Evolutionary conservation across 2,329 filamentous ascomycete genomes (phyloP), one percentile per base, ranked within the genome.

Genomic region (Hypoxylon sp.): DNA sequence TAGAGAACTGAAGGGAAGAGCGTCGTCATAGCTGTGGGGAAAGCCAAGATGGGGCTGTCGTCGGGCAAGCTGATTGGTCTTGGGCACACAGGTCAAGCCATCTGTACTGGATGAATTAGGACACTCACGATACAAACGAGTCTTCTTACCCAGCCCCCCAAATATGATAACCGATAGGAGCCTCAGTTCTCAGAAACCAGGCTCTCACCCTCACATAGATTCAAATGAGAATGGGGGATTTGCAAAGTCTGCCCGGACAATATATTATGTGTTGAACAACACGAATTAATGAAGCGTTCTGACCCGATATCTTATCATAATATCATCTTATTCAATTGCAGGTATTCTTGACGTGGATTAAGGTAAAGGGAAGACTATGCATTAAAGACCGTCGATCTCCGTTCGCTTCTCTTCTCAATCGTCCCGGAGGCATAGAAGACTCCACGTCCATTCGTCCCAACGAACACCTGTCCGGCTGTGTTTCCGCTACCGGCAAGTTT

Each of bases 381-480:
- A 7, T 52, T 37, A 35, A 59, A 58, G n/a, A n/a, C 27, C 13
- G 37, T 54, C 35, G 21, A 44, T 35, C 24, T 53, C 24, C 6
- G 4, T 29, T 27, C 27, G 24, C 44, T 39, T n/a, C 55, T 60
- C 56, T 66, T 66, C 21, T 59, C 46, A 11, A 75, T 68, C 19
- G 59, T 61, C 0, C 75, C 73, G 1, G 70, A 73, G 15, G 76
- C 80, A 62, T 78, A 81, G 60, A 85, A 78, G 4, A 84, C 83
- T 13, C 84, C 83, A 1, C 83, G 80, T 0, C 84, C 84, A 59
- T 86, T 85, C 1, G 84, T 86, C 0, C 84, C 84, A 15, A 86
- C 83, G 50, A 85, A 86, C 0, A 86, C 83, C 57, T 82, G 77
- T 1, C 80, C 80, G 2, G 80, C 79, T 6, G 79, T 79, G 62